These are phyloP conservation scores for Amanita rubescens DNA, from an alignment of 768 basidiomycete genomes.

Conservation along the genomic window DNA sequence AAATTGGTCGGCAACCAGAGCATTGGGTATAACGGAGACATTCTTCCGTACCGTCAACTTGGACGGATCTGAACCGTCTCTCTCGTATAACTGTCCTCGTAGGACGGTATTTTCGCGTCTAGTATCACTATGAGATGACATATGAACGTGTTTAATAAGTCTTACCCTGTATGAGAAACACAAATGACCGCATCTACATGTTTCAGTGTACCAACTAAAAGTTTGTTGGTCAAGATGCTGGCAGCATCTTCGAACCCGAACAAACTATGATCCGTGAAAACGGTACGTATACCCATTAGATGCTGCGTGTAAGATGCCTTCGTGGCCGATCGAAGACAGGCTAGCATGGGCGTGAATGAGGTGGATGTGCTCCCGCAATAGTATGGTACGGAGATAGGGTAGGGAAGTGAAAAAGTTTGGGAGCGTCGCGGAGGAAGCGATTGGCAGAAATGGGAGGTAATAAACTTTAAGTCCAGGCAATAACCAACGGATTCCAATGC, in stretches of 20 bases:
- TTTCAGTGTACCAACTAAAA: slow-evolving; percentile 76
- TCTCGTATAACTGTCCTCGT: slow-evolving; percentile 69
- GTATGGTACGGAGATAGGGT: slow-evolving; percentile 85
- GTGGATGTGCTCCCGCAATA: slow-evolving; percentile 79
- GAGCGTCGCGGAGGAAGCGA: slow-evolving; percentile 87
- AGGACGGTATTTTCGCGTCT: slow-evolving; percentile 98
- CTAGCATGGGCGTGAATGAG: slow-evolving; percentile 90
- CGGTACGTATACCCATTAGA: slow-evolving; percentile 78
- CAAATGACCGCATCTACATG: slow-evolving; percentile 95
- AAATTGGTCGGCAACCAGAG: slow-evolving; percentile 83
- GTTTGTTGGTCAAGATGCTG: slow-evolving; percentile 95
- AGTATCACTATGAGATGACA: background rate
- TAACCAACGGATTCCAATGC: slow-evolving; percentile 87
- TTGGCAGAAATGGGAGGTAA: slow-evolving; percentile 83
- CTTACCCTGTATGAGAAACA: slow-evolving; percentile 93
- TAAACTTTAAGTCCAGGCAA: slow-evolving; percentile 87
- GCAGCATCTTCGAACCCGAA: slow-evolving; percentile 98
- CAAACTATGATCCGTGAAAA: slow-evolving; percentile 95
- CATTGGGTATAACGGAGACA: slow-evolving; percentile 92
- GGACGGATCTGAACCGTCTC: slow-evolving; percentile 34
- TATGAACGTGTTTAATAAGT: background rate
- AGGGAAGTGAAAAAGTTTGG: slow-evolving; percentile 92
- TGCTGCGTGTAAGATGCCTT: slow-evolving; percentile 88
- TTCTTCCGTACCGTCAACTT: slow-evolving; percentile 42
- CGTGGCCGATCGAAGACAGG: slow-evolving; percentile 85